Evolutionary conservation across 768 basidiomycete genomes (phyloP).

Genomic region (Lactifluus hygrophoroides): DNA sequence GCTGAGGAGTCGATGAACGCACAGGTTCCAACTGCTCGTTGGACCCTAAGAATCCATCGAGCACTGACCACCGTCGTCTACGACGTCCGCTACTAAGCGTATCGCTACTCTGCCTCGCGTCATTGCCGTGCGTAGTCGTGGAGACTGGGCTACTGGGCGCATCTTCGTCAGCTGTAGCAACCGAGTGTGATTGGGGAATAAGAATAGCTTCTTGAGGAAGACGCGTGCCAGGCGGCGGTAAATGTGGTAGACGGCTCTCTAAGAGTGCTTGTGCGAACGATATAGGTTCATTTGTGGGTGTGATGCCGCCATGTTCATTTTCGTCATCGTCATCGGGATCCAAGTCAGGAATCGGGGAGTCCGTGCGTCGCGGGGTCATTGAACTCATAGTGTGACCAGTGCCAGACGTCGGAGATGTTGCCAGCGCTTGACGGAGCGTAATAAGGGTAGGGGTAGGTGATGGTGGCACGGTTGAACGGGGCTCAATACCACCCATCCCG

Average conservation of each 20-base stretch:
- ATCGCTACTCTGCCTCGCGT: constrained; percentile 11
- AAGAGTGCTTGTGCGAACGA: constrained; percentile 64
- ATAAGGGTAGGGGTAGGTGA: constrained; percentile 57
- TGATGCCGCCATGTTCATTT: constrained; percentile 12
- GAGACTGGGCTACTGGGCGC: constrained; percentile 37
- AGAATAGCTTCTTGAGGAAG: constrained; percentile 64
- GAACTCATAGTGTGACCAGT: constrained; percentile 7
- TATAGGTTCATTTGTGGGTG: constrained; percentile 46
- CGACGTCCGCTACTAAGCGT: constrained; percentile 32
- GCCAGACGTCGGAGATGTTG: constrained; percentile 34
- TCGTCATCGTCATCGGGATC: constrained; percentile 24
- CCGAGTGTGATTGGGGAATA: constrained; percentile 38
- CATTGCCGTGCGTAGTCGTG: constrained; percentile 32
- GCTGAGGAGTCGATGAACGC: not conserved
- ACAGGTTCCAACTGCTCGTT: constrained; percentile 20
- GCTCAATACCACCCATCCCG: constrained; percentile 15
- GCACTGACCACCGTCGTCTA: constrained; percentile 66
- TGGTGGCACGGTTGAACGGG: constrained; percentile 31
- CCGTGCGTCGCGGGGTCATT: constrained; percentile 8
- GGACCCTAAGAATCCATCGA: constrained; percentile 38
- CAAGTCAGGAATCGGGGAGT: constrained; percentile 28
- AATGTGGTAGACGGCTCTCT: constrained; percentile 69
- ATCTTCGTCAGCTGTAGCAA: constrained; percentile 36
- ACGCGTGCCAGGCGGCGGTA: constrained; percentile 61
- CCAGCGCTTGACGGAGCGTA: constrained; percentile 57